phyloP scores from a whole-genome alignment of 257 asterid genomes.

The Solanum medicagineum region DNA sequence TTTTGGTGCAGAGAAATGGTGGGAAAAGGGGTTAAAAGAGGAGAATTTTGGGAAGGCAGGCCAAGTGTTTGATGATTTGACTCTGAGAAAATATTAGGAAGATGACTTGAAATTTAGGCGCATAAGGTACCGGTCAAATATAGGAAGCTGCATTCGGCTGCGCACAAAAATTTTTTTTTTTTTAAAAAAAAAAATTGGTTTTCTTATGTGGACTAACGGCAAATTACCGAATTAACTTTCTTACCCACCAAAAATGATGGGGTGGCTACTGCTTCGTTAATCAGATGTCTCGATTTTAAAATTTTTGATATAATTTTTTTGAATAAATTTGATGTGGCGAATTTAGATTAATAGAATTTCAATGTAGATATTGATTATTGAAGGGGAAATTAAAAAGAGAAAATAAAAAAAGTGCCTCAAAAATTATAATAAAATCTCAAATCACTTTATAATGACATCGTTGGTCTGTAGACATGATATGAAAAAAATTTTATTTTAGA shows the following conservation, averaged over 20 bases:
- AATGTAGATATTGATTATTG: neutral
- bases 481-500: neutral
- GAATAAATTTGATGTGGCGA: fast-evolving
- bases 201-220: constrained; percentile 11
- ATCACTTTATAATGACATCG: neutral
- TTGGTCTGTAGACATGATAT: neutral
- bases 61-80: constrained; percentile 15
- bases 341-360: too few relatives aligned
- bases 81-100: neutral
- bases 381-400: too few relatives aligned
- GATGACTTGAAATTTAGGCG: constrained; percentile 19
- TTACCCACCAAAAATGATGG: neutral
- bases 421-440: neutral
- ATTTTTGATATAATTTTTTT: neutral
- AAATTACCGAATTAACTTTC: constrained; percentile 6
- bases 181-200: too few relatives aligned
- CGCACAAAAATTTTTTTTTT: neutral
- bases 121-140: constrained; percentile 31
- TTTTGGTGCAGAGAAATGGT: neutral
- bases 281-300: neutral
- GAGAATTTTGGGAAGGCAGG: neutral
- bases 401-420: too few relatives aligned
- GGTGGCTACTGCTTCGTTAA: neutral
- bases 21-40: neutral
- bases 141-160: constrained; percentile 13